Conservation (phyloP, 139 green algal species). For the Picochlorum sp. region DNA sequence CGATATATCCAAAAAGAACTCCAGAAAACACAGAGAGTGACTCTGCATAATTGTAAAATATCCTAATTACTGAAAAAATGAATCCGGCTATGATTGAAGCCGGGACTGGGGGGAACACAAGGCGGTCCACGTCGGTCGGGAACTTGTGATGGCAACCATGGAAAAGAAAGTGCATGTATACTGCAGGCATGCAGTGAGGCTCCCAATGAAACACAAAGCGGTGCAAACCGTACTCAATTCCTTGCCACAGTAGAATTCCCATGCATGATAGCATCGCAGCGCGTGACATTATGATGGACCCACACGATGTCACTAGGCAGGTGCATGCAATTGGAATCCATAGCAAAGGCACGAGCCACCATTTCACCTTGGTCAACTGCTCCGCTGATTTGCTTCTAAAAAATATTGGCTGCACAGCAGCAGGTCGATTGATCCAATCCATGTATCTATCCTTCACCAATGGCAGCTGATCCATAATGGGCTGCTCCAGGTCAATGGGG, state of each 20-base stretch:
- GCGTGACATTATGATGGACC: background rate
- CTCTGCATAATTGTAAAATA: constrained; percentile 13
- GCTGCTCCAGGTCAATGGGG: constrained; percentile 11
- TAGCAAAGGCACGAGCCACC: constrained; percentile 78
- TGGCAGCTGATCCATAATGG: constrained; percentile 15
- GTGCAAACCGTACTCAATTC: constrained; percentile 86
- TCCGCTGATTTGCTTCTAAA: constrained; percentile 59
- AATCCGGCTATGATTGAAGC: constrained; percentile 34
- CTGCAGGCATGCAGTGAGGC: constrained; percentile 29
- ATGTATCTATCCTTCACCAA: constrained; percentile 44
- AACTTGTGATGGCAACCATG: constrained; percentile 97
- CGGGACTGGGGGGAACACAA: constrained; percentile 88
- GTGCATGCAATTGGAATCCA: constrained; percentile 55
- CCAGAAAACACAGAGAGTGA: constrained; percentile 54
- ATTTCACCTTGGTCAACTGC: constrained; percentile 39
- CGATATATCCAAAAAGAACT: constrained; percentile 76
- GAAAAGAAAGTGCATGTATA: constrained; percentile 86
- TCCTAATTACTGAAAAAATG: constrained; percentile 30
- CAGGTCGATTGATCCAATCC: constrained; percentile 70
- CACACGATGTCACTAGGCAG: background rate
- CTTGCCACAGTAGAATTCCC: constrained; percentile 70
- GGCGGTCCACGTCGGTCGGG: constrained; percentile 67
- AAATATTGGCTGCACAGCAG: constrained; percentile 65
- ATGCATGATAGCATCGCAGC: constrained; percentile 12
- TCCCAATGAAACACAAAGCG: constrained; percentile 81